Evolutionary conservation across 768 basidiomycete species (phyloP).

Genomic region (Trametes cinnabarina): DNA sequence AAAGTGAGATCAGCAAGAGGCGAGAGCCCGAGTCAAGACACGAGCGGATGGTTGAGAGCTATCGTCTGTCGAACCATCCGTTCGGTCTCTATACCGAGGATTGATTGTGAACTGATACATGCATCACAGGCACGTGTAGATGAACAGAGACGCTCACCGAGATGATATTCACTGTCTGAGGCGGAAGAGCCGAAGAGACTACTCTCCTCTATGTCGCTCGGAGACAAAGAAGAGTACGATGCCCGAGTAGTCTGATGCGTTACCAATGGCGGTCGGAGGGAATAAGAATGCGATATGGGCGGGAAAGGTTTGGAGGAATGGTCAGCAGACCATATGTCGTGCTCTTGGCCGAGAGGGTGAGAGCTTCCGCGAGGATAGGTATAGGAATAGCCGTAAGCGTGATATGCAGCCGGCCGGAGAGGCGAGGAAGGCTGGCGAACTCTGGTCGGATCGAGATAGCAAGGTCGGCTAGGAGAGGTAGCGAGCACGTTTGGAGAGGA

Average conservation of each 20-base stretch:
- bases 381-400: constrained; percentile 9
- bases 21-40: neutral
- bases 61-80: neutral
- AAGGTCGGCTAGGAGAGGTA: constrained; percentile 8
- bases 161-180: neutral
- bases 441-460: neutral
- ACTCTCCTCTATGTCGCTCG: neutral
- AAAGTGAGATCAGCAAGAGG: constrained; percentile 5
- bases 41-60: constrained; percentile 4
- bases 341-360: neutral
- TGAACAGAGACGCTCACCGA: neutral
- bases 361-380: constrained; percentile 2
- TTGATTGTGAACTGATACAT: neutral
- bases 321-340: neutral
- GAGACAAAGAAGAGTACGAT: neutral
- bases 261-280: neutral
- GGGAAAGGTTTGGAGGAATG: neutral
- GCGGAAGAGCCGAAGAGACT: neutral
- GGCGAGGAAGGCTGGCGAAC: constrained; percentile 8
- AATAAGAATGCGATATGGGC: constrained; percentile 5
- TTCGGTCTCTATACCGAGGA: neutral
- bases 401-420: neutral
- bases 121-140: neutral
- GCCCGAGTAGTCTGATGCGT: neutral
- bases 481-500: constrained; percentile 2